These are phyloP conservation scores for Colletotrichum somersetense DNA, from an alignment of 2,329 filamentous ascomycete genomes.

Conservation along the genomic window DNA sequence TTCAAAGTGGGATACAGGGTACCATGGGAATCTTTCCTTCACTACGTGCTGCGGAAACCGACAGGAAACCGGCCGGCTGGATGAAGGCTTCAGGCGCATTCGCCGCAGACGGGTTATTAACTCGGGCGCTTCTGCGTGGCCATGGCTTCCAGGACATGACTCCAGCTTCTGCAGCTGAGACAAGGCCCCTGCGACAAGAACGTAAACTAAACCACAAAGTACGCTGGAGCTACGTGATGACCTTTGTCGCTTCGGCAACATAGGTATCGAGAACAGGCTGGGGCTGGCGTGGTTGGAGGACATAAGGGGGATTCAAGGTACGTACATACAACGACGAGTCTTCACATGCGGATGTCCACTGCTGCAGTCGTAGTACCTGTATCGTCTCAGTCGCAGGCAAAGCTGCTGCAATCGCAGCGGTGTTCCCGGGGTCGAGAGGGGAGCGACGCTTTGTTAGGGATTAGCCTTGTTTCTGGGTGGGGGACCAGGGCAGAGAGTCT, in stretches of 20 bases:
- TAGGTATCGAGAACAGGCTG: constrained; percentile 11
- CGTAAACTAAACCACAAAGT: background rate
- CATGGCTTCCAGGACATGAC: constrained; percentile 21
- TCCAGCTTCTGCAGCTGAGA: constrained; percentile 23
- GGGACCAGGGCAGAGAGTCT: constrained; percentile 12
- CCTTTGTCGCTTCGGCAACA: constrained; percentile 9
- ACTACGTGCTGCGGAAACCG: constrained; percentile 8
- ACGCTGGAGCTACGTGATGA: background rate
- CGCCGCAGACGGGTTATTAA: background rate
- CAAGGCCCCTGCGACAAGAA: constrained; percentile 18
- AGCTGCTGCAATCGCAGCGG: constrained; percentile 23
- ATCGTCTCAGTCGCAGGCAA: constrained; percentile 6
- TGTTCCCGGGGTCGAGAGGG: constrained; percentile 22
- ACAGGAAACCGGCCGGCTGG: constrained; percentile 31
- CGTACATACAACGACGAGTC: background rate
- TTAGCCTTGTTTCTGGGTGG: constrained; percentile 25
- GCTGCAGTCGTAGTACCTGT: background rate
- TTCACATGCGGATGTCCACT: constrained; percentile 23
- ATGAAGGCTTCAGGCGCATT: constrained; percentile 17
- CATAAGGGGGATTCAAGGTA: constrained; percentile 3
- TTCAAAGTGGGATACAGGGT: background rate
- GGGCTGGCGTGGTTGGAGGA: background rate
- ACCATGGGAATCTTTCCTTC: background rate
- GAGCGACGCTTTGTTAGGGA: constrained; percentile 13
- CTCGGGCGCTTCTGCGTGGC: background rate